Conservation (phyloP, 257 asterid species). For the Solanum tarijense region DNA sequence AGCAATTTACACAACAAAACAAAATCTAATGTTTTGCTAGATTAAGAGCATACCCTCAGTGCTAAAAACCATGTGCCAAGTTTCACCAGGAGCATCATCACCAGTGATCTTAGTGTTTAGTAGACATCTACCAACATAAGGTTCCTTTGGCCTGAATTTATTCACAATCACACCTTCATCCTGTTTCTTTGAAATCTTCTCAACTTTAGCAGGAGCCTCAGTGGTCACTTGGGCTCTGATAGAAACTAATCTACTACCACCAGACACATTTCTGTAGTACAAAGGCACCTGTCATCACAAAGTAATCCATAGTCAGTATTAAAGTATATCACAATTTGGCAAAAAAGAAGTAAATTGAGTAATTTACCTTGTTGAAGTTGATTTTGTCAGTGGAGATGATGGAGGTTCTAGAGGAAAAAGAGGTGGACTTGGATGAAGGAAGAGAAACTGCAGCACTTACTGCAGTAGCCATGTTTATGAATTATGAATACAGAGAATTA, state of each 20-base stretch:
- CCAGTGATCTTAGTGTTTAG: conserved; percentile 97
- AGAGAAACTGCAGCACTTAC: conserved; percentile 90
- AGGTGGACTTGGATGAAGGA: conserved; percentile 61
- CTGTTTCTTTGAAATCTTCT: conserved; percentile 67
- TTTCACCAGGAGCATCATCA: conserved; percentile 97
- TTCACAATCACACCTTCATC: conserved; percentile 80
- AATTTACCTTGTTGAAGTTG: conserved; percentile 57
- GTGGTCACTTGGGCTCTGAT: conserved; percentile 89
- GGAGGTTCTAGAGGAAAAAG: conserved; percentile 50
- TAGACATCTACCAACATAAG: conserved; percentile 59
- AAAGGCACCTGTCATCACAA: conserved; percentile 42
- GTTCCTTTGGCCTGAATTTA: conserved; percentile 90
- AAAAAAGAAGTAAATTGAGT: neutral
- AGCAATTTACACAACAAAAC: neutral
- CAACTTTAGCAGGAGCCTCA: conserved; percentile 85
- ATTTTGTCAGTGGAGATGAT: conserved; percentile 49
- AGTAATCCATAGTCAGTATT: neutral
- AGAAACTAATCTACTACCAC: conserved; percentile 30
- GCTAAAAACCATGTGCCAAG: conserved; percentile 94
- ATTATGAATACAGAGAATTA: neutral
- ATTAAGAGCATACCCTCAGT: conserved; percentile 58
- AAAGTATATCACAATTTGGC: neutral
- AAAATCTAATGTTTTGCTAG: neutral
- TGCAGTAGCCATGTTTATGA: conserved; percentile 69
- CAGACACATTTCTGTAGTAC: conserved; percentile 43